Evolutionary conservation across 257 asterid genomes (phyloP), one percentile per base, ranked within the genome.

Genomic region (Solanum sitiens): DNA sequence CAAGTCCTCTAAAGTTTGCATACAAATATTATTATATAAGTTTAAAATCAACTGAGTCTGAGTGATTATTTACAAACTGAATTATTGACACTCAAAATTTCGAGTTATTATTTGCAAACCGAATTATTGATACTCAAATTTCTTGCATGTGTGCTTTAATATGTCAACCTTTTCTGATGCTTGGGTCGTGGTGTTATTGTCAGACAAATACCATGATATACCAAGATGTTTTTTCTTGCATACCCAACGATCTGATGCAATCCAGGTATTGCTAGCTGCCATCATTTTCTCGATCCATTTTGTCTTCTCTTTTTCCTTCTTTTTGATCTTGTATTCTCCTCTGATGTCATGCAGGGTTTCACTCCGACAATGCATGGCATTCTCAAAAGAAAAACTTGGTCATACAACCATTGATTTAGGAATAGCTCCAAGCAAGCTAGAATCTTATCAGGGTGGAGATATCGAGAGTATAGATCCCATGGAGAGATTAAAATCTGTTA

Each of bases 141-240:
- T 16, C 11, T 80, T 80, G 14, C 85, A 10, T 18, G 30, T 80
- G 44, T 30, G 30, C 27, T 79, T 47, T 82, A 82, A 50, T 32
- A 82, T 53, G 85, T 16, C 70, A 50, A 30, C 85, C 44, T 82
- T 45, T 32, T 50, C 70, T 82, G 70, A 82, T 82, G 39, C 85
- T 30, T 50, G 70, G 44, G 44, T 20, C 13, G 14, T 30, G 85
- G 67, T 91, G 87, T 70, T 86, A 86, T 63, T 89, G 83, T 86
- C 98, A 97, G 99, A 93, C 96, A 39, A 97, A 97, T 88, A 94
- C 98, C 14, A 93, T 86, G 95, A 91, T 95, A 88, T 95, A 95
- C 92, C 98, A 97, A 93, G 99, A 95, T 10, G 98, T 97, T 8
- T 95, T 97, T 88, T 93, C 99, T 65, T 95, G 99, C 68, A 93